Conservation (phyloP, 345 rosid genomes). For the Odontarrhena argentea region DNA sequence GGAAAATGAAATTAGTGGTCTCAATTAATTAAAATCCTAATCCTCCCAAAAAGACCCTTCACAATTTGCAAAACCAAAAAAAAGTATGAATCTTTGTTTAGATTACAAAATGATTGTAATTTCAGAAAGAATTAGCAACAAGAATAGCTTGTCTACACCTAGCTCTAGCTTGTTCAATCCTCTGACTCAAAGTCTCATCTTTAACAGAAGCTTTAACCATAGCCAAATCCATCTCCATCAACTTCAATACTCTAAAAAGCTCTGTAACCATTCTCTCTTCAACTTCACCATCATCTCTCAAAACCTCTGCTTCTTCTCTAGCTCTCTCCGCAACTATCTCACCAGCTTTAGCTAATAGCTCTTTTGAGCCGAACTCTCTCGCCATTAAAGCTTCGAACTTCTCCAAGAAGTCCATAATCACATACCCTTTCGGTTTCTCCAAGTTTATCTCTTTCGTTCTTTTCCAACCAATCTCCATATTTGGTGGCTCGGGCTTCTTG, state of each 20-base stretch:
- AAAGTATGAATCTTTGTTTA: conserved; percentile 22
- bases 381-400: conserved; percentile 74
- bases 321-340: conserved; percentile 90
- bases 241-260: conserved; percentile 77
- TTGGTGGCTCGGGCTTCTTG: conserved; percentile 65
- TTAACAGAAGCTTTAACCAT: conserved; percentile 92
- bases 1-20: conserved; percentile 10
- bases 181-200: conserved; percentile 67
- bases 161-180: conserved; percentile 80
- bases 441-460: conserved; percentile 66
- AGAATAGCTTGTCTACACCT: conserved; percentile 92
- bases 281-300: conserved; percentile 79
- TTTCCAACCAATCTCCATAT: conserved; percentile 82
- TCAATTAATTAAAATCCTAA: background rate
- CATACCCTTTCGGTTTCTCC: conserved; percentile 79
- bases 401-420: conserved; percentile 80
- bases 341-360: conserved; percentile 70
- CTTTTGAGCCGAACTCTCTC: conserved; percentile 73
- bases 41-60: background rate
- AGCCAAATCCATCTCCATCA: conserved; percentile 98
- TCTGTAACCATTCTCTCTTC: conserved; percentile 88
- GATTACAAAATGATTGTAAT: background rate
- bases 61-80: background rate
- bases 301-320: conserved; percentile 83
- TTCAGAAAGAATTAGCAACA: conserved; percentile 75